Evolutionary conservation across 108 stramenopile species (phyloP), one percentile per base, ranked within the genome.

Genomic region (Skeletonema costatum): DNA sequence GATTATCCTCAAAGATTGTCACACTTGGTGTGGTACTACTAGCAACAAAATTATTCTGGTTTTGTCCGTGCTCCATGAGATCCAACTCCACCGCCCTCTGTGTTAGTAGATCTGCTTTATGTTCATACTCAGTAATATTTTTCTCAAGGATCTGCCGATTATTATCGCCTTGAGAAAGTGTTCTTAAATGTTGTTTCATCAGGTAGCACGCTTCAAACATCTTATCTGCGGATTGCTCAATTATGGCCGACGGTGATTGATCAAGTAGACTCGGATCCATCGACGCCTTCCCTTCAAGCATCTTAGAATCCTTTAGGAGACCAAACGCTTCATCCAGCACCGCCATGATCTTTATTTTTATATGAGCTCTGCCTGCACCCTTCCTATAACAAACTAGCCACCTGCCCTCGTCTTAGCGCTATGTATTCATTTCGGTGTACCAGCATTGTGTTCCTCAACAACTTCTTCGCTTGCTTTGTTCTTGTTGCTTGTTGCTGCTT

Each of bases 261-360:
- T 39, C 56, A 4, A 32, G 31, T 17, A 44, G 30, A 11, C 29
- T 58, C 12, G 60, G 19, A 17, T 58, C 51, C 35, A 61, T 29
- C 17, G 70, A 60, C 64, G 72, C 62, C 11, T 71, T 50, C 30
- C 81, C 70, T 50, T 89, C 88, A 29, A 89, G 68, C 32, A 38
- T 14, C n/a, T 70, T 75, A 1, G 87, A 88, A 21, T 75, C 66
- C 60, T 76, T 68, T 35, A 92, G 80, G n/a, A 92, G 74, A 25
- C 74, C 70, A 70, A 92, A 87, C 5, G 87, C 86, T 68, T 87
- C 87, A 38, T 92, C 82, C 19, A 86, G 44, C 32, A 66, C 1
- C 31, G 63, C 32, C 50, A 59, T 64, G 10, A 7, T 53, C 7
- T 29, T 53, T 50, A 16, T 17, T 33, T 33, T 3, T 5, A 35